Evolutionary conservation across 1,284 basidiomycete species (phyloP).

Genomic region (Sporisorium graminicola): DNA sequence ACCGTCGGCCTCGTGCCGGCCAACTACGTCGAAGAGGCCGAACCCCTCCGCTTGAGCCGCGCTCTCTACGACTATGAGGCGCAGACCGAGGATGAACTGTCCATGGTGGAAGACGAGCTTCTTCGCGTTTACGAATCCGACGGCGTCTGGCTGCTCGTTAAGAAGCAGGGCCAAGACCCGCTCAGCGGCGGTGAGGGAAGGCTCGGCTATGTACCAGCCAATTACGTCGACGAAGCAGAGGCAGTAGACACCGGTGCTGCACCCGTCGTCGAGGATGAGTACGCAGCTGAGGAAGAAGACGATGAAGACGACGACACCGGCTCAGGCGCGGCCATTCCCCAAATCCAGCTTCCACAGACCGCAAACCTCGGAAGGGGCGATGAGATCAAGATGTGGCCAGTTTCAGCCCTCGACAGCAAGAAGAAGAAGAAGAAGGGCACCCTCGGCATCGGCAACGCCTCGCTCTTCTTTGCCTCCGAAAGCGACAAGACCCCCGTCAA

Average conservation of each 20-base stretch:
- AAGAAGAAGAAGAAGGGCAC: slow-evolving; percentile 69
- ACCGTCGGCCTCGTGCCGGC: slow-evolving; percentile 65
- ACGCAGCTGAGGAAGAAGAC: slow-evolving; percentile 41
- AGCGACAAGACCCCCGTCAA: slow-evolving; percentile 67
- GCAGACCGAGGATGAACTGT: slow-evolving; percentile 66
- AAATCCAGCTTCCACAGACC: slow-evolving; percentile 47
- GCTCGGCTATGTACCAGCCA: slow-evolving; percentile 65
- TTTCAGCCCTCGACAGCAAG: slow-evolving; percentile 63
- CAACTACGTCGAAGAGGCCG: slow-evolving; percentile 67
- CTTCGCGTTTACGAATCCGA: slow-evolving; percentile 64
- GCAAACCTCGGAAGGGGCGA: slow-evolving; percentile 57
- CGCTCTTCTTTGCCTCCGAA: slow-evolving; percentile 68
- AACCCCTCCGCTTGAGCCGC: slow-evolving; percentile 62
- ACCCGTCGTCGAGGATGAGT: slow-evolving; percentile 43
- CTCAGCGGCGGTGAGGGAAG: slow-evolving; percentile 55
- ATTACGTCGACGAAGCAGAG: slow-evolving; percentile 67
- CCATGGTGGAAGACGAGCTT: slow-evolving; percentile 63
- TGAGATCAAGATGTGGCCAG: slow-evolving; percentile 69
- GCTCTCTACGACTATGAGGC: slow-evolving; percentile 67
- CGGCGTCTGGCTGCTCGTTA: slow-evolving; percentile 66
- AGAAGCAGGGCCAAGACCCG: slow-evolving; percentile 61
- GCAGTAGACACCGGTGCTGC: slow-evolving; percentile 57
- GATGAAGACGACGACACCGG: slow-evolving; percentile 49
- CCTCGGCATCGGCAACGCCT: slow-evolving; percentile 66
- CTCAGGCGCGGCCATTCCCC: slow-evolving; percentile 43